phyloP scores from a whole-genome alignment of 371 early-diverging fungal genomes.

The Sporodiniella umbellata region DNA sequence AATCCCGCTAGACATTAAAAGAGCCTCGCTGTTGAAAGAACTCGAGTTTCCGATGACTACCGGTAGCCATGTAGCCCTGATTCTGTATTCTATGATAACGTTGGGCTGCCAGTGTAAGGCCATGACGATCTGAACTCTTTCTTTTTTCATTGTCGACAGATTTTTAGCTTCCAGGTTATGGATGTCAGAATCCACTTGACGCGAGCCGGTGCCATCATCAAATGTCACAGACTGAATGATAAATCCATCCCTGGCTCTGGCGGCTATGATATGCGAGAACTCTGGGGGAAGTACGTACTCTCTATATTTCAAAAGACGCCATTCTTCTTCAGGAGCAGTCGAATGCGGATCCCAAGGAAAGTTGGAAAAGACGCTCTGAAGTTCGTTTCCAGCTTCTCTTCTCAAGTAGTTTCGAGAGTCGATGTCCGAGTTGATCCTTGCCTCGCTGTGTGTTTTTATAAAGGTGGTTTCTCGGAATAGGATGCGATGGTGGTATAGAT shows the following conservation, averaged over 20 bases:
- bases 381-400: slow-evolving; percentile 5
- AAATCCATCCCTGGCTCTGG: slow-evolving; percentile 88
- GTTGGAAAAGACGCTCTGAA: slow-evolving; percentile 25
- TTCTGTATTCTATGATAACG: slow-evolving; percentile 83
- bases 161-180: slow-evolving; percentile 21
- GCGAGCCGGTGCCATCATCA: slow-evolving; percentile 27
- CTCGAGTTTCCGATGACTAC: slow-evolving; percentile 26
- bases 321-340: slow-evolving; percentile 72
- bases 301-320: slow-evolving; percentile 73
- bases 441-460: slow-evolving; percentile 17
- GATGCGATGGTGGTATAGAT: slow-evolving; percentile 27
- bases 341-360: slow-evolving; percentile 90
- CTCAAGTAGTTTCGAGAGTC: slow-evolving; percentile 12
- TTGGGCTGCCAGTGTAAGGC: slow-evolving; percentile 84
- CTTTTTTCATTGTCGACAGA: slow-evolving; percentile 32
- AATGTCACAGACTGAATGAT: slow-evolving; percentile 60
- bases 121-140: slow-evolving; percentile 67
- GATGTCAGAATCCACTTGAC: slow-evolving; percentile 15
- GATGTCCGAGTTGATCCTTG: slow-evolving; percentile 11
- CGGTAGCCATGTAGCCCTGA: slow-evolving; percentile 52
- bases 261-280: slow-evolving; percentile 72
- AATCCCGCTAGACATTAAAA: slow-evolving; percentile 30
- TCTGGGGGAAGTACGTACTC: slow-evolving; percentile 65
- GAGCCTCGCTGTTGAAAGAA: slow-evolving; percentile 16
- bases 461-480: slow-evolving; percentile 31